phyloP scores from a whole-genome alignment of 257 asterid species.

The Agastache rugosa region DNA sequence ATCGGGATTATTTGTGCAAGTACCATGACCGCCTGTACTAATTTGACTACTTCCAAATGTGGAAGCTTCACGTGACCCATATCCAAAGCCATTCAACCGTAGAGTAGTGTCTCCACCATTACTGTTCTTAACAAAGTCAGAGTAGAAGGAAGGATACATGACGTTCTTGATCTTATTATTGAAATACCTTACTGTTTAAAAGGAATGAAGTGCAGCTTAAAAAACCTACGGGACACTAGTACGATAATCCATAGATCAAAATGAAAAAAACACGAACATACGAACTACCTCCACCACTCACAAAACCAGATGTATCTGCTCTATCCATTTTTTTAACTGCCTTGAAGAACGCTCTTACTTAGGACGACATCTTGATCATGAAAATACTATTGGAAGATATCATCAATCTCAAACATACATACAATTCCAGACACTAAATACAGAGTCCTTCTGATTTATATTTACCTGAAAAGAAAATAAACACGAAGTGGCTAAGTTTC shows the following conservation, averaged over 20 bases:
- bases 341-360: slow-evolving; percentile 26
- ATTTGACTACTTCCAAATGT: slow-evolving; percentile 46
- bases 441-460: slow-evolving; percentile 30
- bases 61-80: slow-evolving; percentile 52
- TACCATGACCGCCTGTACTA: slow-evolving; percentile 38
- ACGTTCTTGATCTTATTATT: slow-evolving; percentile 45
- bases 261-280: slow-evolving; percentile 45
- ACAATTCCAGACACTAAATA: slow-evolving; percentile 32
- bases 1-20: slow-evolving; percentile 49
- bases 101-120: slow-evolving; percentile 68
- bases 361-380: slow-evolving; percentile 33
- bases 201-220: slow-evolving; percentile 35
- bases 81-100: slow-evolving; percentile 74
- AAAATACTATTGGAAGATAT: slow-evolving; percentile 21
- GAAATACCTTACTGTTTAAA: slow-evolving; percentile 29
- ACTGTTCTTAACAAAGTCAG: slow-evolving; percentile 43
- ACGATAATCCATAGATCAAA: slow-evolving; percentile 41
- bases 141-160: slow-evolving; percentile 50
- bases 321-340: slow-evolving; percentile 67
- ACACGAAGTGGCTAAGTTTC: slow-evolving; percentile 5
- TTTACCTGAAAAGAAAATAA: slow-evolving; percentile 50
- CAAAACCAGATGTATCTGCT: slow-evolving; percentile 82
- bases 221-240: slow-evolving; percentile 36
- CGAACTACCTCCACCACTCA: slow-evolving; percentile 77
- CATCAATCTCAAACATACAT: slow-evolving; percentile 21